These are phyloP conservation scores for Amylostereum chailletii DNA, from an alignment of 1,284 basidiomycete species.

Conservation along the genomic window DNA sequence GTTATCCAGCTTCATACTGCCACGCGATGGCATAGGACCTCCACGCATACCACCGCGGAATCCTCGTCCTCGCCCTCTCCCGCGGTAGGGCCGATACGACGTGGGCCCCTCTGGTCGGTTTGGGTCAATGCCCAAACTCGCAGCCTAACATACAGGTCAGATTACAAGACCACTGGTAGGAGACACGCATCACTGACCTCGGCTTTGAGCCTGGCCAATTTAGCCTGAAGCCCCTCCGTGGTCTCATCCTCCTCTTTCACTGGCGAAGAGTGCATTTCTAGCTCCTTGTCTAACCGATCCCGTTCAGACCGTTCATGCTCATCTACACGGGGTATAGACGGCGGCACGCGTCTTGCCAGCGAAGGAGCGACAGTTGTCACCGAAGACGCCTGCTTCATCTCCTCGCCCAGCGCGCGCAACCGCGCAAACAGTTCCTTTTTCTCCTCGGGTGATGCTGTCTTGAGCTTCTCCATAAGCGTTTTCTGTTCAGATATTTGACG, in stretches of 20 bases:
- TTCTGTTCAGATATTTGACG: conserved; percentile 89
- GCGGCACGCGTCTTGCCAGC: conserved; percentile 16
- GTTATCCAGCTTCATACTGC: conserved; percentile 85
- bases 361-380: conserved; percentile 15
- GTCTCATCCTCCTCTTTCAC: conserved; percentile 36
- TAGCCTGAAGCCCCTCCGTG: conserved; percentile 69
- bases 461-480: conserved; percentile 67
- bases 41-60: conserved; percentile 59
- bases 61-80: conserved; percentile 57
- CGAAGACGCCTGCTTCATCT: conserved; percentile 50
- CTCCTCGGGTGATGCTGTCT: conserved; percentile 57
- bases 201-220: conserved; percentile 74
- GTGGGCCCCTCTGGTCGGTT: conserved; percentile 29
- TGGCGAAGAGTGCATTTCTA: conserved; percentile 51
- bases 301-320: conserved; percentile 46
- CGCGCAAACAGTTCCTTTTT: conserved; percentile 77
- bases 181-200: conserved; percentile 35
- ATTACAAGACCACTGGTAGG: conserved; percentile 3
- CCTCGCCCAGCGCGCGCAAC: conserved; percentile 72
- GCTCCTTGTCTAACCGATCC: conserved; percentile 67
- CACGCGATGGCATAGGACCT: conserved; percentile 39
- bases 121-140: conserved; percentile 65
- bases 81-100: conserved; percentile 59
- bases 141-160: conserved; percentile 41
- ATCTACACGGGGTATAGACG: conserved; percentile 22